phyloP scores from a whole-genome alignment of 129 eudicot species.

The Erigeron canadensis region DNA sequence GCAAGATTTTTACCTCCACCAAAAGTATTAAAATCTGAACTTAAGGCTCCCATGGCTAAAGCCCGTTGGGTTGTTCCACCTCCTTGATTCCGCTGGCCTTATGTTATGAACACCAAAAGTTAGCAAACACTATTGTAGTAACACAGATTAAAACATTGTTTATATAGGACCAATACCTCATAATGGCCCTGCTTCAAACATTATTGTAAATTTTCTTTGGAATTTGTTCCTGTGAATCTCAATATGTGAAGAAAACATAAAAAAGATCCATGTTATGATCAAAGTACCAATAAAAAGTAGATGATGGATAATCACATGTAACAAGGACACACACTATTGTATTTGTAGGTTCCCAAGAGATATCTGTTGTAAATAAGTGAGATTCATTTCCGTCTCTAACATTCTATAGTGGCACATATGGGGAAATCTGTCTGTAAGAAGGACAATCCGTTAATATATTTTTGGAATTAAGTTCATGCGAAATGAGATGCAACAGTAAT shows the following conservation, averaged over 20 bases:
- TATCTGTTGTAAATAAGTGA: slow-evolving; percentile 80
- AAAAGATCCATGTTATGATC: slow-evolving; percentile 4
- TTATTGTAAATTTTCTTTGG: slow-evolving; percentile 76
- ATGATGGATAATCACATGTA: slow-evolving; percentile 3
- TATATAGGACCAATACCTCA: slow-evolving; percentile 41
- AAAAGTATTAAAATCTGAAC: slow-evolving; percentile 66
- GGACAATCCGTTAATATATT: slow-evolving; percentile 77
- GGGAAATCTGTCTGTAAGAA: no score
- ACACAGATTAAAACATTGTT: slow-evolving; percentile 5
- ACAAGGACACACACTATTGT: slow-evolving; percentile 54
- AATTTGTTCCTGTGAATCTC: slow-evolving; percentile 90
- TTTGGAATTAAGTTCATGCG: slow-evolving; percentile 44
- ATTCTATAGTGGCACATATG: slow-evolving; percentile 75
- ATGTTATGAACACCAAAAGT: slow-evolving; percentile 18
- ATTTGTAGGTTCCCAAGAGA: slow-evolving; percentile 94
- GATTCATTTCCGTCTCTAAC: slow-evolving; percentile 92
- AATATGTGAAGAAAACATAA: slow-evolving; percentile 12
- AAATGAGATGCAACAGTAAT: slow-evolving; percentile 1
- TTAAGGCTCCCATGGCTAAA: slow-evolving; percentile 85
- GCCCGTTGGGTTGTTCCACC: slow-evolving; percentile 94
- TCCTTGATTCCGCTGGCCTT: slow-evolving; percentile 64
- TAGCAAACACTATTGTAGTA: background rate
- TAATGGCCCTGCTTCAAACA: slow-evolving; percentile 71
- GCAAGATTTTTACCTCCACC: slow-evolving; percentile 48
- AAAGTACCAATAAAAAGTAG: background rate